These are phyloP conservation scores for Eutrema heterophyllum DNA, from an alignment of 345 rosid species.

Conservation along the genomic window DNA sequence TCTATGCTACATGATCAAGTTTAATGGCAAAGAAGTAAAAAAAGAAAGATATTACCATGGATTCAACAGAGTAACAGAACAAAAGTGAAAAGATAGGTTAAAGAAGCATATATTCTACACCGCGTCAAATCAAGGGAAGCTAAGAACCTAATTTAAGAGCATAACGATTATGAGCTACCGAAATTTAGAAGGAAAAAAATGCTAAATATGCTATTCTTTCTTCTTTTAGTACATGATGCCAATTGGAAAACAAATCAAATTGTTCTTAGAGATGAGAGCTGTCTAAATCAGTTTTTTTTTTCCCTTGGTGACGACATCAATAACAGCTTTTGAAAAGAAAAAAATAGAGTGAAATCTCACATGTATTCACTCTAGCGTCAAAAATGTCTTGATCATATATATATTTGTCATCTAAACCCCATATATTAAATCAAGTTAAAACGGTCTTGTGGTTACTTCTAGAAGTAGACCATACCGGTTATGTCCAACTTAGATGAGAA, in stretches of 20 bases:
- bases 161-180: constrained; percentile 7
- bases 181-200: background rate
- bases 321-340: too few relatives aligned
- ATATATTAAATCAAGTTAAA: too few relatives aligned
- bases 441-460: too few relatives aligned
- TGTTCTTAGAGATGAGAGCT: constrained; percentile 20
- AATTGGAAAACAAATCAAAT: background rate
- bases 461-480: too few relatives aligned
- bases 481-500: too few relatives aligned
- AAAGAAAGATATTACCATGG: constrained; percentile 51
- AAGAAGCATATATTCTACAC: constrained; percentile 17
- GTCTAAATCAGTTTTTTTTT: constrained; percentile 4
- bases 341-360: too few relatives aligned
- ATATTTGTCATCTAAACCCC: too few relatives aligned
- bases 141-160: constrained; percentile 15
- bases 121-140: constrained; percentile 19
- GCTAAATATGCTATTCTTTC: background rate
- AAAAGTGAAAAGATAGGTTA: background rate
- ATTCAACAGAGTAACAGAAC: background rate
- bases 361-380: too few relatives aligned
- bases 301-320: too few relatives aligned
- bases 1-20: constrained; percentile 4
- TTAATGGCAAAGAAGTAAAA: background rate
- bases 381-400: too few relatives aligned
- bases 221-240: constrained; percentile 10